phyloP scores from a whole-genome alignment of 2,329 filamentous ascomycete species.

The Fusarium illudens region DNA sequence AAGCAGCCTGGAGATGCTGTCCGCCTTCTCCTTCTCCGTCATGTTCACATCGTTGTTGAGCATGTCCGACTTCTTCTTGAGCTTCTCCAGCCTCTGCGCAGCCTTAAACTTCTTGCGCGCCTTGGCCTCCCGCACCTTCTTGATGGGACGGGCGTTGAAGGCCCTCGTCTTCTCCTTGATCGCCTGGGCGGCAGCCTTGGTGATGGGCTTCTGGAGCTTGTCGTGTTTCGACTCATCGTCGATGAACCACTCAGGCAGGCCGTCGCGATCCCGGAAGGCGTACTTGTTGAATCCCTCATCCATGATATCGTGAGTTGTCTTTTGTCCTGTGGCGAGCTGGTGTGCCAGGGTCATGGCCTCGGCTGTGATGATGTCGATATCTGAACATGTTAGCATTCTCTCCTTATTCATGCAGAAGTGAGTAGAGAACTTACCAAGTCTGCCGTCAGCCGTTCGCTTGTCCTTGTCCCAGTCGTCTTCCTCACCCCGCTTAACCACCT shows the following conservation, averaged over 20 bases:
- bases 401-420: neutral
- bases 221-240: conserved; percentile 91
- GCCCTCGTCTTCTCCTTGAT: conserved; percentile 96
- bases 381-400: conserved; percentile 46
- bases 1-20: conserved; percentile 82
- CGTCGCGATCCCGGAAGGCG: conserved; percentile 88
- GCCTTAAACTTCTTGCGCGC: conserved; percentile 97
- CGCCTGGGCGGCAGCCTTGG: conserved; percentile 85
- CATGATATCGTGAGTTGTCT: conserved; percentile 78
- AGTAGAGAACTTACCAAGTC: conserved; percentile 58
- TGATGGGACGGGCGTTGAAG: conserved; percentile 95
- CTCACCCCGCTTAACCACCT: conserved; percentile 63
- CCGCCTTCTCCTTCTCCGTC: conserved; percentile 95
- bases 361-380: conserved; percentile 99
- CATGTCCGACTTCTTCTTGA: conserved; percentile 96
- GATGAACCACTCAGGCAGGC: conserved; percentile 96
- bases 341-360: conserved; percentile 99
- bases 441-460: conserved; percentile 69
- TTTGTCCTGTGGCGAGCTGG: conserved; percentile 85
- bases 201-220: conserved; percentile 86
- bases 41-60: conserved; percentile 89
- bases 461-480: conserved; percentile 74
- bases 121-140: conserved; percentile 97
- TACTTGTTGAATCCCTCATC: conserved; percentile 96
- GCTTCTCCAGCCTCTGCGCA: conserved; percentile 88